Percentiles rank a stretch among this genome's conserved stretches.
Evolutionary conservation across 148 eudicot species (phyloP).

Genomic region (Selenicereus undatus): DNA sequence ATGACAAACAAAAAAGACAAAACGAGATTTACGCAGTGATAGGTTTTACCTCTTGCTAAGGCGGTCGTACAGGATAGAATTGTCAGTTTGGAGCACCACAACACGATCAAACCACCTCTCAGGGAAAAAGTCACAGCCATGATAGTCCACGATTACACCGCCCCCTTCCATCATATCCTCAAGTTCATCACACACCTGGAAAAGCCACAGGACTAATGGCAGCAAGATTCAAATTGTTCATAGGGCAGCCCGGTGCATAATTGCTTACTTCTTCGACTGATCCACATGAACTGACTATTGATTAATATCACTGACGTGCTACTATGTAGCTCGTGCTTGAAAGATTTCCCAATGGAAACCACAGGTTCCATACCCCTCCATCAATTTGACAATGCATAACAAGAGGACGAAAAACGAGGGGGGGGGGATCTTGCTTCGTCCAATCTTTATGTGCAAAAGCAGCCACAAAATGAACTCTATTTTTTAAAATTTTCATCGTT

Average conservation of each 20-base stretch:
- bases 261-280: background rate
- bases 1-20: background rate
- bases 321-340: background rate
- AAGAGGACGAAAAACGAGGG: too few species aligned
- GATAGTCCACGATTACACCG: slow-evolving; percentile 85
- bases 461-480: too few species aligned
- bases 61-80: slow-evolving; percentile 81
- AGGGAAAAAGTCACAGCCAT: slow-evolving; percentile 96
- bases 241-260: background rate
- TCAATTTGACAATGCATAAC: background rate
- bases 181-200: slow-evolving; percentile 92
- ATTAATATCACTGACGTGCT: background rate
- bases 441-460: too few species aligned
- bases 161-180: slow-evolving; percentile 89
- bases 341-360: background rate
- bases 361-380: background rate
- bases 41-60: slow-evolving; percentile 58
- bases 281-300: background rate
- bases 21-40: background rate
- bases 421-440: too few species aligned
- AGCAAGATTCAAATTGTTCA: background rate
- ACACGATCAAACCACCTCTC: slow-evolving; percentile 93
- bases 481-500: too few species aligned
- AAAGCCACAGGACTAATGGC: background rate
- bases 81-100: slow-evolving; percentile 88